Base-by-base conservation (phyloP, 2,329 filamentous ascomycete species). In the Aspergillus unguis region DNA sequence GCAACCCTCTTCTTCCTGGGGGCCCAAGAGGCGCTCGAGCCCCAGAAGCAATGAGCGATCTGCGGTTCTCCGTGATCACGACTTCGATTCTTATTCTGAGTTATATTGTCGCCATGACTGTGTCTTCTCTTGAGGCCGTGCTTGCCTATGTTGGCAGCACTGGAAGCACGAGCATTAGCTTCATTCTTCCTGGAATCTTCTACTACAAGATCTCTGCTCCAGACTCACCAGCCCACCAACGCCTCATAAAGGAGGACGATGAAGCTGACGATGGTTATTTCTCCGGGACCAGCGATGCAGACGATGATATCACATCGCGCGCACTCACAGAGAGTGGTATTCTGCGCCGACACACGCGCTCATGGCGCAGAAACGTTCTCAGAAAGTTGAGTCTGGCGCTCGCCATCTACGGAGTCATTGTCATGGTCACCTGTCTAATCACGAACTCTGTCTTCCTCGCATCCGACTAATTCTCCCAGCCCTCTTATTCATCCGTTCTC, bases 201-300 rank as follows among this genome's bases (percentile, higher is more conserved):
- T 99, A 97, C 73, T 99, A 97, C 76, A 97, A 97, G 73, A 97
- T 99, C 55, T 95, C 90, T 9, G 85, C 90, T 26, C 94, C 94
- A 0, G 87, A 96, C 50, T 92, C 89, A 41, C 81, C 86, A 28
- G 85, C 92, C 57, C 91, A 96, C 63, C 92, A 96, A 68, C 84
- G 87, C 10, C 77, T 97, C 7, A 77, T 90, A 57, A 97, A 97
- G 70, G 91, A 94, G 65, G 90, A 96, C 60, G 94, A 97, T 62
- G 86, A 88, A 44, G 79, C 79, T 27, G 78, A 79, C 6, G 78
- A 77, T 1, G 82, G 82, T 35, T 77, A 81, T 0, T 75, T 83
- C 56, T 66, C 73, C 29, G 66, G 65, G 3, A 61, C 60, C 26
- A 64, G 63, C 28, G 61, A 65, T 6, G 65, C 65, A 31, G 65